Conservation (phyloP, 192 early-diverging fungal genomes). For the Umbelopsis vinacea region DNA sequence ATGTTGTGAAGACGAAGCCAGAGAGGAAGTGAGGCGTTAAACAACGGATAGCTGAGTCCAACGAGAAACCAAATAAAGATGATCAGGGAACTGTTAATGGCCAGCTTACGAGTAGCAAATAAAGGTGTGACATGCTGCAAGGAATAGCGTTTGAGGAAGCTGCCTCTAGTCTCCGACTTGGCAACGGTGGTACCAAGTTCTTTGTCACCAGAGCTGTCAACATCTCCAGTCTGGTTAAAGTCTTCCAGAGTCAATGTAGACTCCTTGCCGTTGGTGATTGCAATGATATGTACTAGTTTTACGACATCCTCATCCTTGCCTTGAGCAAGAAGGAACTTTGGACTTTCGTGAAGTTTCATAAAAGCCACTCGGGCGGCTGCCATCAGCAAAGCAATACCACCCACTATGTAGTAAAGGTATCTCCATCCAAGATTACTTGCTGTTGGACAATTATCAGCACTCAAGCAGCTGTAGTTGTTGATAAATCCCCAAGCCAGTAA, state of each 20-base stretch:
- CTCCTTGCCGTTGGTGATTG: slow-evolving; percentile 60
- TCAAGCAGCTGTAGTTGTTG: not conserved
- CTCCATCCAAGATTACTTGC: slow-evolving; percentile 67
- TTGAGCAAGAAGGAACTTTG: slow-evolving; percentile 75
- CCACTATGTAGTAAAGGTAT: slow-evolving; percentile 63
- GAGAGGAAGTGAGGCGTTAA: not conserved
- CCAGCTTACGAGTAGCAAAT: slow-evolving; percentile 15
- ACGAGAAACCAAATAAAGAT: not conserved
- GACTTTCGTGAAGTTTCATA: slow-evolving; percentile 75
- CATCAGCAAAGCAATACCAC: slow-evolving; percentile 69
- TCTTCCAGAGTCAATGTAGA: not conserved
- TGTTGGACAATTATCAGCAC: not conserved
- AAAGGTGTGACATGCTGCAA: not conserved
- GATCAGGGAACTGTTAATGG: not conserved
- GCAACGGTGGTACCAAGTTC: not conserved
- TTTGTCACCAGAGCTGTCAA: not conserved
- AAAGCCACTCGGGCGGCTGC: slow-evolving; percentile 65
- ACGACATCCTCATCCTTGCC: slow-evolving; percentile 65
- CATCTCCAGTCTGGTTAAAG: not conserved
- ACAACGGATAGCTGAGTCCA: not conserved
- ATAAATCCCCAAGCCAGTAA: slow-evolving; percentile 40
- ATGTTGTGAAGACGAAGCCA: not conserved
- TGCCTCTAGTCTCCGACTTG: not conserved
- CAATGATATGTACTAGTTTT: slow-evolving; percentile 68
- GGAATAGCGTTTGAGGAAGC: not conserved